Base-by-base conservation (phyloP, 2,329 filamentous ascomycete species). In the Xylariaceae sp. region DNA sequence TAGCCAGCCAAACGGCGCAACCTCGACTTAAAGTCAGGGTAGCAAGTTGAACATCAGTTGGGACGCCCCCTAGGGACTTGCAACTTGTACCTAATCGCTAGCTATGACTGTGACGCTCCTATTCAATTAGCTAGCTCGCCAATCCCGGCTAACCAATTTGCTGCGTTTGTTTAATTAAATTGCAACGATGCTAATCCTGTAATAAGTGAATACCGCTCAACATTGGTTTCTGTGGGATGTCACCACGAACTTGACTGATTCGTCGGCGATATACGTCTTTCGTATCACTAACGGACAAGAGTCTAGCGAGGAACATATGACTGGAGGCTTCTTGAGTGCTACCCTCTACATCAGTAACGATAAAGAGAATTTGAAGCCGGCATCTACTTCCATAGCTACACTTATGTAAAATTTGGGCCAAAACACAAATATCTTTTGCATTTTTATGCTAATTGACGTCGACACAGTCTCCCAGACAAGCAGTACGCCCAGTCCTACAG, bases 41-140 rank as follows among this genome's bases (percentile, higher is more conserved):
- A 43, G 55, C 16, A 56, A 53, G 39, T 61, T 65, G 63, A 66
- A 63, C 29, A 53, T 63, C 15, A 65, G 58, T 46, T 65, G 61
- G 61, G 29, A 53, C 21, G 62, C 60, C 4, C 35, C 36, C 9
- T 66, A 61, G 57, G 62, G n/a, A 63, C 58, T 3, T 60, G 62
- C 13, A 64, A 60, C 49, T 51, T 66, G 27, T 66, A 61, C 47
- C 57, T 65, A 9, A 65, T 66, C 6, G 44, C 45, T 13, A 59
- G 55, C 10, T 65, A 60, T 50, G 35, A 48, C 2, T 65, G 57
- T 45, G 51, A 43, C n/a, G n/a, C 40, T 2, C 64, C 59, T 5
- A 42, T 63, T 13, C 62, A 59, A 55, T 46, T 65, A 42, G 55
- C 57, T 18, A 56, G 63, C 63, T 36, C 44, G 64, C 60, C 30